Percentiles rank a stretch among this genome's conserved stretches.
phyloP scores from a whole-genome alignment of 352 stramenopile genomes.

The Phytopythium kandeliae region DNA sequence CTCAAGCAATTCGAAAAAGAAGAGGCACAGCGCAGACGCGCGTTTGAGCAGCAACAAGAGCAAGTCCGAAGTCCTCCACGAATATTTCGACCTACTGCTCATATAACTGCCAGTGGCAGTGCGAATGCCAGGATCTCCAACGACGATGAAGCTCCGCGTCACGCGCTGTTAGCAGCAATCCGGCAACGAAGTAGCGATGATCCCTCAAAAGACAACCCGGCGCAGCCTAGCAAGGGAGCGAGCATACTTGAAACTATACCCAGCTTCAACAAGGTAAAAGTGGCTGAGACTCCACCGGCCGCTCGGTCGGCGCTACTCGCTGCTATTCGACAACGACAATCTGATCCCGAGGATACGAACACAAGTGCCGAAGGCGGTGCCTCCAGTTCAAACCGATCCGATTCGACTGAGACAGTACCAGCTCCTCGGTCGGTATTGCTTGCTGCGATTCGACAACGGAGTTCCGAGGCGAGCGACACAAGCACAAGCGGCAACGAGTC shows the following conservation, averaged over 20 bases:
- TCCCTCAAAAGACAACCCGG: neutral
- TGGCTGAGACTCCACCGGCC: no score
- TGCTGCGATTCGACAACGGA: neutral
- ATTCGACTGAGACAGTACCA: no score
- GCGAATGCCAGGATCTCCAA: neutral
- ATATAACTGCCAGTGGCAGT: neutral
- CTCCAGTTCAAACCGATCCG: no score
- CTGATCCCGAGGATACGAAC: no score
- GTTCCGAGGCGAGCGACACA: neutral
- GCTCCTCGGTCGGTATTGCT: neutral
- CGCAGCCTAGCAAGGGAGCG: no score
- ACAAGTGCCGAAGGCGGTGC: no score
- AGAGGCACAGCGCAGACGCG: constrained; percentile 27
- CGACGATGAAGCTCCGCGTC: constrained; percentile 5
- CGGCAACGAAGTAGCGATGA: constrained; percentile 3
- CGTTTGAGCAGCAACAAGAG: constrained; percentile 18
- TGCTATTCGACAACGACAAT: no score
- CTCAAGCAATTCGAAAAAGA: constrained; percentile 44
- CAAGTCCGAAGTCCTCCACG: constrained; percentile 1
- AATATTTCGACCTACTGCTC: no score
- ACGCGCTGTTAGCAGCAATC: constrained; percentile 15
- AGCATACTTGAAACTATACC: no score
- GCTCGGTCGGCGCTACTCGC: no score
- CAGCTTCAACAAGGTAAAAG: no score
- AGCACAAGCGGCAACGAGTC: neutral